These are phyloP conservation scores for Dillenia suffruticosa DNA, from an alignment of 164 flowering plant species.

Conservation along the genomic window DNA sequence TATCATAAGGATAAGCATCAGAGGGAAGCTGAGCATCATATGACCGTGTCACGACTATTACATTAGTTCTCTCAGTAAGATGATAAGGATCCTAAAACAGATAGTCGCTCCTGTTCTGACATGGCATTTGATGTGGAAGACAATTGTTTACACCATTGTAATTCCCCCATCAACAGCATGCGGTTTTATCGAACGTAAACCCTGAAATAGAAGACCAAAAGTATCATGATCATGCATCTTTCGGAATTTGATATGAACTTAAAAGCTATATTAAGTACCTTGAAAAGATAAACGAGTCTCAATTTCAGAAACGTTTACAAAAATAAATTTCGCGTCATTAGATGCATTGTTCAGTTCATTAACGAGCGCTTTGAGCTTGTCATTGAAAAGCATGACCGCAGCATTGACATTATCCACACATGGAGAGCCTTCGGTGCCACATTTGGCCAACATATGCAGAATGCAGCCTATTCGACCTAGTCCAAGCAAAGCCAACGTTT, in stretches of 20 bases:
- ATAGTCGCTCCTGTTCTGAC: constrained; percentile 23
- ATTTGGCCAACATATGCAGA: constrained; percentile 19
- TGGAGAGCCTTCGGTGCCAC: constrained; percentile 14
- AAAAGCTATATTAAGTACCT: background rate
- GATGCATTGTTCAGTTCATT: constrained; percentile 18
- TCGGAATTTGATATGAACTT: too few species aligned
- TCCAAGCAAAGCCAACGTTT: constrained; percentile 33
- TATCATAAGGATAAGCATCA: constrained; percentile 11
- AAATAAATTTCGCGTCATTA: constrained; percentile 27
- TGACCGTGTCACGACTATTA: constrained; percentile 14
- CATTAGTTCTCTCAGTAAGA: constrained; percentile 38
- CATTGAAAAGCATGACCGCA: constrained; percentile 30
- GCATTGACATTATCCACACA: constrained; percentile 24
- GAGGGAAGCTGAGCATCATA: constrained; percentile 9
- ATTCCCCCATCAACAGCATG: constrained; percentile 35
- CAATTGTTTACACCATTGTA: constrained; percentile 30
- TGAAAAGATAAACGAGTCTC: background rate
- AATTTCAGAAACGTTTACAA: constrained; percentile 8
- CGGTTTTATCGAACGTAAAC: constrained; percentile 16
- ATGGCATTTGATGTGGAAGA: constrained; percentile 27
- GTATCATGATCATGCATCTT: background rate
- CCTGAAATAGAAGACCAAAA: constrained; percentile 5
- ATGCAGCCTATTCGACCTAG: constrained; percentile 39
- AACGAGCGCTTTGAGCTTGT: constrained; percentile 22
- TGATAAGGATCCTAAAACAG: constrained; percentile 45